Evolutionary conservation across 257 asterid species (phyloP).

Genomic region (Solanum pennellii): DNA sequence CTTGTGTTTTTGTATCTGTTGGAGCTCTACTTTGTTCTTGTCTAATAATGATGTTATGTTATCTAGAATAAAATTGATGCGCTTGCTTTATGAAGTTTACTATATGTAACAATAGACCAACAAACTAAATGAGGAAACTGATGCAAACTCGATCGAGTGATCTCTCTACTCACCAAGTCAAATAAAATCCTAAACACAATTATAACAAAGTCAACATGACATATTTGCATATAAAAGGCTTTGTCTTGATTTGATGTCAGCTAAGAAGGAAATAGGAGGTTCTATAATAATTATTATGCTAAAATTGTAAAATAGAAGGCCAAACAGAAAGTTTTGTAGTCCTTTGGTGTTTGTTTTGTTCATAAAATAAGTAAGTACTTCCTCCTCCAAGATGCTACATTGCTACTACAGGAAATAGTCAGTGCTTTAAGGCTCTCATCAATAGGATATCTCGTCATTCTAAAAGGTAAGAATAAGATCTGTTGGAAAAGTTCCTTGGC

Average conservation of each 20-base stretch:
- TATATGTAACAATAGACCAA: not conserved
- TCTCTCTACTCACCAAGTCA: not conserved
- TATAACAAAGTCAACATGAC: not conserved
- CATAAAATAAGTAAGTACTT: not conserved
- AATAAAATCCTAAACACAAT: not conserved
- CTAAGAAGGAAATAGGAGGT: not conserved
- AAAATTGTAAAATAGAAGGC: not conserved
- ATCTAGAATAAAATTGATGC: not conserved
- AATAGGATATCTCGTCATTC: not conserved
- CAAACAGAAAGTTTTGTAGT: not conserved
- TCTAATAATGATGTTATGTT: not conserved
- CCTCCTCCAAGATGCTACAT: not conserved
- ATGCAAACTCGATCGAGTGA: not conserved
- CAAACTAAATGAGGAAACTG: not conserved
- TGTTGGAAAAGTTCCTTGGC: not conserved
- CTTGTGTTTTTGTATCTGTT: not conserved
- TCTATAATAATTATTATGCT: not conserved
- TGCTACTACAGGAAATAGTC: not conserved
- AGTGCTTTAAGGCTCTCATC: not conserved
- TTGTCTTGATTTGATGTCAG: not conserved
- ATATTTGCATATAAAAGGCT: not conserved
- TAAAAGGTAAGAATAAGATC: not conserved
- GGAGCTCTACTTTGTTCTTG: not conserved
- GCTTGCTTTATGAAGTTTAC: not conserved
- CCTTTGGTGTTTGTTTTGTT: not conserved